Percentiles rank a stretch among this genome's conserved stretches.
Conservation (phyloP, 2,329 filamentous ascomycete genomes). For the Aspergillus ochraceus region DNA sequence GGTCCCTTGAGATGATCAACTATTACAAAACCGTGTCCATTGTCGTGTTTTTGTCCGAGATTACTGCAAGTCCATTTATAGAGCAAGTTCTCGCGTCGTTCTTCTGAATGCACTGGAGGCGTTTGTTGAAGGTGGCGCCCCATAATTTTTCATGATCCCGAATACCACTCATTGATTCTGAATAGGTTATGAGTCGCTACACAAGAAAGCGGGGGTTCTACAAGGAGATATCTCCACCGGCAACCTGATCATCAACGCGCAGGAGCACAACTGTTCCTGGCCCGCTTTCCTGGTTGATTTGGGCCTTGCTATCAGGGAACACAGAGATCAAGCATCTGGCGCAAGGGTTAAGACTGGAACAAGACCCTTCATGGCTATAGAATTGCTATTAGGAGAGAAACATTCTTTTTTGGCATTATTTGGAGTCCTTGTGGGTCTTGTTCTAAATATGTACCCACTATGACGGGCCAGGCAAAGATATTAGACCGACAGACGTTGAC, state of each 20-base stretch:
- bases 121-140: slow-evolving; percentile 7
- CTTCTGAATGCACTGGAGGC: slow-evolving; percentile 6
- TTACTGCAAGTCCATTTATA: slow-evolving; percentile 46
- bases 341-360: slow-evolving; percentile 46
- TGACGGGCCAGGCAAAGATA: slow-evolving; percentile 15
- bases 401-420: slow-evolving; percentile 47
- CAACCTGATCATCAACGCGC: slow-evolving; percentile 51
- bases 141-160: background rate
- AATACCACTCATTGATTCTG: background rate
- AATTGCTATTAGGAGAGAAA: slow-evolving; percentile 39
- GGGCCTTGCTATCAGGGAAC: slow-evolving; percentile 31
- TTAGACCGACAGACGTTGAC: slow-evolving; percentile 12
- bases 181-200: slow-evolving; percentile 21
- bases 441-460: slow-evolving; percentile 48
- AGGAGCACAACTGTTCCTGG: slow-evolving; percentile 22
- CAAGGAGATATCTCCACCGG: slow-evolving; percentile 48
- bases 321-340: slow-evolving; percentile 34
- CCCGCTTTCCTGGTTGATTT: slow-evolving; percentile 36
- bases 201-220: slow-evolving; percentile 37
- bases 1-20: slow-evolving; percentile 1
- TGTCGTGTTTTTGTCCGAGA: slow-evolving; percentile 43
- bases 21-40: slow-evolving; percentile 39
- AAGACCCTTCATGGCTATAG: slow-evolving; percentile 39
- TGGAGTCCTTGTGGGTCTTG: slow-evolving; percentile 49
- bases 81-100: slow-evolving; percentile 34